phyloP scores from a whole-genome alignment of 2,329 filamentous ascomycete species.

The Monascus ruber region DNA sequence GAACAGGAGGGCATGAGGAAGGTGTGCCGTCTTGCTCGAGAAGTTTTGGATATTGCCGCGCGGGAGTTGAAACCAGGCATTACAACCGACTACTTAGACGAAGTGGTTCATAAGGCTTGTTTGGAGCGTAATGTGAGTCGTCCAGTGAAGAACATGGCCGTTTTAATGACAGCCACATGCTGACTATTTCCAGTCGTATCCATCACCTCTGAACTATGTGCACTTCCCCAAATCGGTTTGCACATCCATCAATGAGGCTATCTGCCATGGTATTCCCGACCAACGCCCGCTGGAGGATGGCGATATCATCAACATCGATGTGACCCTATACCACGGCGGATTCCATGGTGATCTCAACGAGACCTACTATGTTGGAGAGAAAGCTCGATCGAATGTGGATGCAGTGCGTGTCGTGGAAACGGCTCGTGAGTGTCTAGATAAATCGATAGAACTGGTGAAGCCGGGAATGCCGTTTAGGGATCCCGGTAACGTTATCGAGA shows the following conservation, averaged over 20 bases:
- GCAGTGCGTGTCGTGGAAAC: constrained; percentile 84
- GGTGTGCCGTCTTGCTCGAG: constrained; percentile 73
- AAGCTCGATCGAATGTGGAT: constrained; percentile 71
- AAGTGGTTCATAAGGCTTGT: constrained; percentile 89
- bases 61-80: constrained; percentile 77
- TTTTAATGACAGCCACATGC: background rate
- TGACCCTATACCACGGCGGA: constrained; percentile 85
- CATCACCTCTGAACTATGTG: constrained; percentile 89
- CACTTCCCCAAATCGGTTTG: constrained; percentile 97
- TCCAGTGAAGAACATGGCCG: no score
- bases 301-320: constrained; percentile 94
- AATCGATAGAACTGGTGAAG: constrained; percentile 83
- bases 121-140: constrained; percentile 73
- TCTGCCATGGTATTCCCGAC: constrained; percentile 97
- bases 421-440: constrained; percentile 77
- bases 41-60: constrained; percentile 86
- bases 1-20: constrained; percentile 85
- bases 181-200: constrained; percentile 60
- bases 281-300: constrained; percentile 77
- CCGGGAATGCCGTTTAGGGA: constrained; percentile 87
- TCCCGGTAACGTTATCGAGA: constrained; percentile 90
- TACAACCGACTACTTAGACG: constrained; percentile 90
- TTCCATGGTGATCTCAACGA: constrained; percentile 97
- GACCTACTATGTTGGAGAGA: constrained; percentile 94
- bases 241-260: constrained; percentile 92